These are phyloP conservation scores for Plasmodium sp. DNA, from an alignment of 169 alveolate genomes.

Conservation along the genomic window DNA sequence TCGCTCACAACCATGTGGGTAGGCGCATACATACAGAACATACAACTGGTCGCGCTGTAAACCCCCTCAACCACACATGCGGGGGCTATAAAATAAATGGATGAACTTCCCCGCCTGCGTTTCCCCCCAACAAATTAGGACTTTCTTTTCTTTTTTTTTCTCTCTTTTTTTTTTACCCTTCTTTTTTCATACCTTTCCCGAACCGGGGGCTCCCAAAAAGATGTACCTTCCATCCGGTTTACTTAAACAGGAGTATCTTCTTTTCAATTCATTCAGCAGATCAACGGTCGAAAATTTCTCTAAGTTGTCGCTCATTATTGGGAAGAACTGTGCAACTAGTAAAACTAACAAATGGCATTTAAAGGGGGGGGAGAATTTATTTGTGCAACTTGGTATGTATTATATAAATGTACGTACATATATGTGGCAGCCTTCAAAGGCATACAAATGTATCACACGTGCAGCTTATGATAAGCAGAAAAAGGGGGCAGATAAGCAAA, in stretches of 20 bases:
- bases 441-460: background rate
- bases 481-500: background rate
- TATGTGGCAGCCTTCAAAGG: background rate
- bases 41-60: background rate
- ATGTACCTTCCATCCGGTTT: slow-evolving; percentile 85
- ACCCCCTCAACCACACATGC: background rate
- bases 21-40: background rate
- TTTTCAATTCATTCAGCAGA: slow-evolving; percentile 78
- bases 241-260: slow-evolving; percentile 83
- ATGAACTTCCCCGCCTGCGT: background rate
- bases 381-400: background rate
- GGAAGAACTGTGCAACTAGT: background rate
- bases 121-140: background rate
- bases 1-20: background rate
- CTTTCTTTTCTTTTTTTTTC: background rate
- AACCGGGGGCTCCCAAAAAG: slow-evolving; percentile 86
- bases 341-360: slow-evolving; percentile 41
- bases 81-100: background rate
- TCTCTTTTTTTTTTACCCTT: background rate
- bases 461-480: background rate
- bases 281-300: slow-evolving; percentile 80
- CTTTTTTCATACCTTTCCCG: slow-evolving; percentile 82
- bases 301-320: slow-evolving; percentile 59
- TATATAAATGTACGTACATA: slow-evolving; percentile 2
- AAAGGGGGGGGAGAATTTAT: background rate